A percentile compares a stretch with the other conserved stretches of the same genome.
Evolutionary conservation across 1,139 yeast species (phyloP).

Genomic region (Lodderomyces elongisporus): DNA sequence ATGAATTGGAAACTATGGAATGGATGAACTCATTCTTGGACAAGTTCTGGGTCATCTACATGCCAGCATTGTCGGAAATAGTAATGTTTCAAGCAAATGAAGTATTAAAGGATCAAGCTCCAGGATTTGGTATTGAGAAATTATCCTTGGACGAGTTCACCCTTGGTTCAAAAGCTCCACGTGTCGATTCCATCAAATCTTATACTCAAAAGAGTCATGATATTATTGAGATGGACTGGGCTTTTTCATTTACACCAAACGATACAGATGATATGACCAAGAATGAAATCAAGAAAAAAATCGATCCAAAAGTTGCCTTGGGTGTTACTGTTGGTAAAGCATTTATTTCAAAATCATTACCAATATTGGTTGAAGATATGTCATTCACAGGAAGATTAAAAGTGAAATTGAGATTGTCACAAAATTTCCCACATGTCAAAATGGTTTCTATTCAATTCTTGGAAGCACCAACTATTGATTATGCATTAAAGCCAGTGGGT

Average conservation of each 20-base stretch:
- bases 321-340: slow-evolving; percentile 80
- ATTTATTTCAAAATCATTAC: slow-evolving; percentile 67
- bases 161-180: slow-evolving; percentile 74
- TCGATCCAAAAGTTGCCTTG: slow-evolving; percentile 73
- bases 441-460: slow-evolving; percentile 65
- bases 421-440: slow-evolving; percentile 69
- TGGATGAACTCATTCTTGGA: slow-evolving; percentile 75
- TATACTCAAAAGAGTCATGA: slow-evolving; percentile 64
- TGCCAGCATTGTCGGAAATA: slow-evolving; percentile 80
- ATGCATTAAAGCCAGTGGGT: slow-evolving; percentile 80
- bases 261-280: slow-evolving; percentile 81
- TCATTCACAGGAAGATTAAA: slow-evolving; percentile 69
- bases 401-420: slow-evolving; percentile 55
- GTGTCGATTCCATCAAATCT: slow-evolving; percentile 64
- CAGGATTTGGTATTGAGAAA: slow-evolving; percentile 77
- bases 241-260: slow-evolving; percentile 72
- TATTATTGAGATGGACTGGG: slow-evolving; percentile 78
- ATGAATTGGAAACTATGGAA: slow-evolving; percentile 65
- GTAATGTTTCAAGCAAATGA: slow-evolving; percentile 66
- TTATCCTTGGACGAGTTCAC: slow-evolving; percentile 71
- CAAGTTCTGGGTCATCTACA: slow-evolving; percentile 80
- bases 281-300: slow-evolving; percentile 60
- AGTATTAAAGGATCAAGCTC: slow-evolving; percentile 63
- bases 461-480: slow-evolving; percentile 74
- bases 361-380: slow-evolving; percentile 74